Base-by-base conservation (phyloP, 2,329 filamentous ascomycete species). In the Fusarium chuoi region DNA sequence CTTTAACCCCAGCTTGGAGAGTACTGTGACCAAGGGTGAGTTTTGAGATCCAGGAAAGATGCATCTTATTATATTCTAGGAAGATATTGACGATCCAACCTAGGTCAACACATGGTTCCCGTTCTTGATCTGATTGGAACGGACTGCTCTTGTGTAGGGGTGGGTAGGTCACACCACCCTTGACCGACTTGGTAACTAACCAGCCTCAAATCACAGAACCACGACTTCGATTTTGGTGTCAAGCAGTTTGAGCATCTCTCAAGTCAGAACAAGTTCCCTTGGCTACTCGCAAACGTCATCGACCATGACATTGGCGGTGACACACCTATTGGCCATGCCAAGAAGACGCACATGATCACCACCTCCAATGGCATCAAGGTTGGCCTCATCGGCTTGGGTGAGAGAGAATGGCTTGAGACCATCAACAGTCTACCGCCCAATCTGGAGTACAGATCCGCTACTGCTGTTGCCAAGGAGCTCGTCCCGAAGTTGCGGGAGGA, bases 221-320 rank as follows among this genome's bases (percentile, higher is more conserved):
- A 98, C 81, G 95, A 98, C 80, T 90, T 98, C 61, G 95, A 98
- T 84, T 98, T 98, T 82, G 95, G 95, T 18, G 92, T 97, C 45
- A 87, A 88, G 62, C 94, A 97, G 80, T 95, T 95, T 80, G 87
- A 90, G 63, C 87, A 94, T 78, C 85, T 98, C 55, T 87, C 91
- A 9, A 85, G 86, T 39, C 91, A 94, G 79, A 97, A 94, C 84
- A 88, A 88, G 28, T 98, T 98, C 76, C 95, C 95, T 7, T 98
- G 95, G 95, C 88, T 98, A 4, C 87, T 97, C 22, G 94, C 94
- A 74, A 98, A 98, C 81, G 92, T 97, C 14, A 86, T 96, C 33
- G 95, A 98, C 82, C 94, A 93, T 3, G 93, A 91, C 0, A 86
- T 97, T 17, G 95, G 95, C 42, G 89, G 93, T 4, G 85, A 89